A percentile compares a stretch with the other conserved stretches of the same genome.
Conservation (phyloP, 2,329 filamentous ascomycete genomes). For the Exutisphaerella laricina region DNA sequence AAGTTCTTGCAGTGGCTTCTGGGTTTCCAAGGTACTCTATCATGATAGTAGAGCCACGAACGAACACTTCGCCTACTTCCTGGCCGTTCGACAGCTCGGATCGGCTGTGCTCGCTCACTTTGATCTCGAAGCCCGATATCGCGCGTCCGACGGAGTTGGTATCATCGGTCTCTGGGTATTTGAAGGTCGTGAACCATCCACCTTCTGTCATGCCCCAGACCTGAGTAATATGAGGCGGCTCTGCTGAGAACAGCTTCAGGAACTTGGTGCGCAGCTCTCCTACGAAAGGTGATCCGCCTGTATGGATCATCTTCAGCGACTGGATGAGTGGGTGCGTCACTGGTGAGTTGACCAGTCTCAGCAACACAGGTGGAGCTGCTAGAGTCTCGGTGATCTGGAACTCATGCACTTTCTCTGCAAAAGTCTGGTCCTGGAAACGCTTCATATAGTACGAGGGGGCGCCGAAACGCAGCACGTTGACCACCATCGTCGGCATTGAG, state of each 20-base stretch:
- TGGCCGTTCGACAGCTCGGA: slow-evolving; percentile 41
- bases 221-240: slow-evolving; percentile 41
- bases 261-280: slow-evolving; percentile 38
- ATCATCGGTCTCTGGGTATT: slow-evolving; percentile 37
- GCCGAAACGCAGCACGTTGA: slow-evolving; percentile 44
- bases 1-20: slow-evolving; percentile 19
- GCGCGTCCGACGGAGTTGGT: slow-evolving; percentile 46
- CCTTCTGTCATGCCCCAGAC: slow-evolving; percentile 53
- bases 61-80: slow-evolving; percentile 39
- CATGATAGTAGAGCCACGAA: slow-evolving; percentile 41
- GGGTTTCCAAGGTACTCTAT: slow-evolving; percentile 33
- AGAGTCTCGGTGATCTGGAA: slow-evolving; percentile 44
- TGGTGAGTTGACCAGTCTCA: slow-evolving; percentile 24
- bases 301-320: slow-evolving; percentile 42
- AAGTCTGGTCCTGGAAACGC: slow-evolving; percentile 40
- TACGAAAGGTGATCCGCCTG: slow-evolving; percentile 48
- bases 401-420: slow-evolving; percentile 36
- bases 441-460: slow-evolving; percentile 45
- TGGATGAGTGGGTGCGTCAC: slow-evolving; percentile 35
- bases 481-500: slow-evolving; percentile 42
- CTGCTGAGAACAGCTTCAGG: slow-evolving; percentile 37
- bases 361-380: slow-evolving; percentile 43
- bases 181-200: slow-evolving; percentile 41
- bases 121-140: slow-evolving; percentile 37
- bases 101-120: slow-evolving; percentile 23